phyloP scores from a whole-genome alignment of 2,329 filamentous ascomycete species.

The Orbilia blumenaviensis region DNA sequence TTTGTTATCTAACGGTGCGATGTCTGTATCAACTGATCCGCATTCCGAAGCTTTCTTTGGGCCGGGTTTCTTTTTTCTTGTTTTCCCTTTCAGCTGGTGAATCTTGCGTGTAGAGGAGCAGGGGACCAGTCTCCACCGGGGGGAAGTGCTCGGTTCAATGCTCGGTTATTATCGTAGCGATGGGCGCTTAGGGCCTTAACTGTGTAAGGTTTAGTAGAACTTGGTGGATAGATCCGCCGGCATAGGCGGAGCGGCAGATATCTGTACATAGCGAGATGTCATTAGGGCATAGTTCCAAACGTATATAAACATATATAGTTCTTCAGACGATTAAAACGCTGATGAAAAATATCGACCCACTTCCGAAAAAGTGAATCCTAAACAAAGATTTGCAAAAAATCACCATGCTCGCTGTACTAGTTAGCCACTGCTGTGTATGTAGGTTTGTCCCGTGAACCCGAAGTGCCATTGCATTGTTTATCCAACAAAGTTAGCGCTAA shows the following conservation, averaged over 20 bases:
- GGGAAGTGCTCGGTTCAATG: background rate
- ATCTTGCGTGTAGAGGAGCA: background rate
- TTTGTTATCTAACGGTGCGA: constrained; percentile 39
- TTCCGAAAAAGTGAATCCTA: background rate
- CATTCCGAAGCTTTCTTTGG: background rate
- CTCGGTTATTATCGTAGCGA: background rate
- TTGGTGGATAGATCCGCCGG: background rate
- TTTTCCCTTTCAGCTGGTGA: background rate
- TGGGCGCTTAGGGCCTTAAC: background rate
- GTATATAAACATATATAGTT: background rate
- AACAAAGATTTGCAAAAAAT: background rate
- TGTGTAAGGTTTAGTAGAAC: background rate
- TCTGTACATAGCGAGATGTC: background rate
- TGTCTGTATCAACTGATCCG: background rate
- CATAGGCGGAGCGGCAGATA: background rate
- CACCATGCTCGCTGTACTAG: background rate
- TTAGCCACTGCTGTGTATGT: background rate
- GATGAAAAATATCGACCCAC: background rate
- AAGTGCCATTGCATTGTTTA: background rate
- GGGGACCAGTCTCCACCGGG: background rate
- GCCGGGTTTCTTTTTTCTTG: background rate
- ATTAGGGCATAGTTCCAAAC: background rate
- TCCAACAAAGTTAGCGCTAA: too few species aligned
- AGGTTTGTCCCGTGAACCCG: constrained; percentile 8
- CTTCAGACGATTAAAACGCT: background rate